Conservation (phyloP, 345 rosid genomes). For the Populus euphratica region DNA sequence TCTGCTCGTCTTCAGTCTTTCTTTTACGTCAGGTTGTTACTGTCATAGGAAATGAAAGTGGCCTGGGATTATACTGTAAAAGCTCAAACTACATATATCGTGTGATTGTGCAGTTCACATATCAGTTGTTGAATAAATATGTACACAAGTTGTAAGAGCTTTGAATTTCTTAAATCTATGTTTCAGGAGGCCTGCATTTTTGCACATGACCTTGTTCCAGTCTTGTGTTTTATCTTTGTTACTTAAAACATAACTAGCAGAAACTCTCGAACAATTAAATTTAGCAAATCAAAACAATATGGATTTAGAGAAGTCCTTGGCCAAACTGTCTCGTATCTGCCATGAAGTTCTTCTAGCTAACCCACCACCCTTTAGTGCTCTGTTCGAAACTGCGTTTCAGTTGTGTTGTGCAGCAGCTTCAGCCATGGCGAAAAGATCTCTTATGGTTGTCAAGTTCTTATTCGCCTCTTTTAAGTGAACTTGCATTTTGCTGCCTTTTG, state of each 20-base stretch:
- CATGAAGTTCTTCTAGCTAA: neutral
- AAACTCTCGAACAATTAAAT: neutral
- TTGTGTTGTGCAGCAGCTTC: neutral
- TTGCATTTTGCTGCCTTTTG: too few relatives aligned
- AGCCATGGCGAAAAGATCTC: neutral
- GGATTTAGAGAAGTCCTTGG: neutral
- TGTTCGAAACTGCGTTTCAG: neutral
- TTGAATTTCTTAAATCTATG: neutral
- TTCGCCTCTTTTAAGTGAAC: neutral
- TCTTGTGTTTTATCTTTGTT: neutral
- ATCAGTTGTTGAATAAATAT: conserved; percentile 29
- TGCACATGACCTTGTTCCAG: neutral
- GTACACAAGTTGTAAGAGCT: conserved; percentile 11
- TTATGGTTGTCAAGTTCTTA: neutral
- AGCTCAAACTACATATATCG: conserved; percentile 29
- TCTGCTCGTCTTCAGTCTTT: conserved; percentile 26
- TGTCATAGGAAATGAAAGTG: conserved; percentile 38
- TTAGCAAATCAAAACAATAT: neutral
- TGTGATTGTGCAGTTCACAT: conserved; percentile 40
- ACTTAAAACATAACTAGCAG: neutral
- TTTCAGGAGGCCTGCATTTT: neutral
- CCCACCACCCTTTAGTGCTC: neutral
- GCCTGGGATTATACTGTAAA: conserved; percentile 55
- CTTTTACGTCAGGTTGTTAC: conserved; percentile 34
- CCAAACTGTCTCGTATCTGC: neutral